Evolutionary conservation across 208 protist species (phyloP).

Genomic region (Dictyostelium gargantuum): DNA sequence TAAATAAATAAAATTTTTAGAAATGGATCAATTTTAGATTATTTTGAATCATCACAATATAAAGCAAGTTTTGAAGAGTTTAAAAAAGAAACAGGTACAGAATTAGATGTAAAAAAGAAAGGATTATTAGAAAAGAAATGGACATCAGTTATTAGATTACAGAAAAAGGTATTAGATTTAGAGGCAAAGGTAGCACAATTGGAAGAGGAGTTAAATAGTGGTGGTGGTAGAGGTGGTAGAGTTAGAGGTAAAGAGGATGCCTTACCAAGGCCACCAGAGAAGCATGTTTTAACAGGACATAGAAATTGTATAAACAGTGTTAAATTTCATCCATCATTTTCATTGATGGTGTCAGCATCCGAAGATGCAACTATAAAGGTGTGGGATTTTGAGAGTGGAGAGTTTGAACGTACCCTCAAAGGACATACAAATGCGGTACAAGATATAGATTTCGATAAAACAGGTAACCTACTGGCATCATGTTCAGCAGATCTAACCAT

Average conservation of each 20-base stretch:
- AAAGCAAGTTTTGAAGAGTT: slow-evolving; percentile 42
- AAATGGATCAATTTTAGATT: slow-evolving; percentile 67
- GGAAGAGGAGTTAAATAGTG: slow-evolving; percentile 72
- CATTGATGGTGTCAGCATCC: slow-evolving; percentile 75
- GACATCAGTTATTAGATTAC: slow-evolving; percentile 83
- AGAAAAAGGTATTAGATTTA: slow-evolving; percentile 81
- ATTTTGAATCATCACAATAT: slow-evolving; percentile 43
- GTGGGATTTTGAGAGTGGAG: slow-evolving; percentile 86
- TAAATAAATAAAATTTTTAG: not conserved
- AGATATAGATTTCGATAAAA: slow-evolving; percentile 81
- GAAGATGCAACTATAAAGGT: slow-evolving; percentile 85
- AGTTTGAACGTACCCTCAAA: slow-evolving; percentile 85
- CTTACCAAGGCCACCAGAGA: slow-evolving; percentile 78
- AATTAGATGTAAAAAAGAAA: slow-evolving; percentile 63
- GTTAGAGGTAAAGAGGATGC: slow-evolving; percentile 66
- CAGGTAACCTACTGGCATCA: slow-evolving; percentile 78
- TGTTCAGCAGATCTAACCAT: slow-evolving; percentile 81
- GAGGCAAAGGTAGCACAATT: slow-evolving; percentile 74
- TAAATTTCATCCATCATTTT: slow-evolving; percentile 81
- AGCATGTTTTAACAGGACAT: slow-evolving; percentile 73
- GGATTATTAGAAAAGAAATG: slow-evolving; percentile 86
- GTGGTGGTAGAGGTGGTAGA: not conserved
- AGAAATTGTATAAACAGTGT: slow-evolving; percentile 66
- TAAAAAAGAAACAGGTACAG: slow-evolving; percentile 33
- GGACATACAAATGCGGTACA: slow-evolving; percentile 86